Evolutionary conservation across 139 green algal species (phyloP), one percentile per base, ranked within the genome.

Genomic region (Dunaliella sp.): DNA sequence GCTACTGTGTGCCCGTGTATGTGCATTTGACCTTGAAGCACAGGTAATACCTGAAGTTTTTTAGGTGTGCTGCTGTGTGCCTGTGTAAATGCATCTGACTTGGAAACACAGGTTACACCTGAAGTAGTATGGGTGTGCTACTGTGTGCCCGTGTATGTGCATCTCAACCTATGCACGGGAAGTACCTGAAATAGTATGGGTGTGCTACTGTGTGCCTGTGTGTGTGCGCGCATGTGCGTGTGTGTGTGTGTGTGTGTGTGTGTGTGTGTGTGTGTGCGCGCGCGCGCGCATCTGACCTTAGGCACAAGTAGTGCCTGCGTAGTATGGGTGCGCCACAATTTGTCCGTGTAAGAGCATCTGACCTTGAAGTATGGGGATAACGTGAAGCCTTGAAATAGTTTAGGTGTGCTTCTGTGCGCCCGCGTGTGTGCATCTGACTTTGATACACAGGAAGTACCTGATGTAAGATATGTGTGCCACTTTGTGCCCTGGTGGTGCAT

Each of bases 171-270:
- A 37, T 84, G 32, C 21, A 36, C 30, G 33, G 77, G 3, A 7
- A 48, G 12, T 1, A 37, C 1, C 34, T 81, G 76, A 31, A 31
- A n/a, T n/a, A n/a, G n/a, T n/a, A n/a, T 16, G 16, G 48, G 48
- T 93, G 31, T 95, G 89, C 80, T 96, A 96, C 85, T 33, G 93
- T 30, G 89, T 94, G 24, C n/a, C n/a, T n/a, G n/a, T n/a, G n/a
- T n/a, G n/a, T n/a, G n/a, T n/a, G n/a, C n/a, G n/a, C n/a, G n/a
- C n/a, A n/a, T n/a, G n/a, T n/a, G n/a, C n/a, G n/a, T n/a, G n/a
- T n/a, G n/a, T n/a, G n/a, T n/a, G n/a, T n/a, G n/a, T n/a, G n/a
- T n/a, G n/a, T n/a, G n/a, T n/a, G n/a, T n/a, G n/a, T n/a, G n/a
- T n/a, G n/a, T n/a, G n/a, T n/a, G n/a, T n/a, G n/a, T n/a, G n/a